phyloP scores from a whole-genome alignment of 2,329 filamentous ascomycete species.

The Talaromyces sp. region DNA sequence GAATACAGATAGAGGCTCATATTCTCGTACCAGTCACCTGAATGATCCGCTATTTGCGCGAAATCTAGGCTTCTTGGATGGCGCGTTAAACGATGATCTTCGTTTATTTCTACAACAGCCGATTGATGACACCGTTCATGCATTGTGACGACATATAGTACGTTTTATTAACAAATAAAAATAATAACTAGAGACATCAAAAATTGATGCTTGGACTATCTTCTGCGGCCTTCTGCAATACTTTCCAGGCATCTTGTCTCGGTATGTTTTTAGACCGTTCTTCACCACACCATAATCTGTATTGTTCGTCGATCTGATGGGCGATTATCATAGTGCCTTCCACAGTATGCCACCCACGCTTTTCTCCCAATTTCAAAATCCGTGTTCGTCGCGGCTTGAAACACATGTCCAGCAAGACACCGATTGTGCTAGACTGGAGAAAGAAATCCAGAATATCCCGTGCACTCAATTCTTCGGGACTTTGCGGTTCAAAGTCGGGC shows the following conservation, averaged over 20 bases:
- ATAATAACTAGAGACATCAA: neutral
- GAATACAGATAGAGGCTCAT: too few relatives aligned
- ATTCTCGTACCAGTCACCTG: neutral
- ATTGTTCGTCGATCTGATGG: slow-evolving; percentile 38
- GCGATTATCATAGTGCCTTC: slow-evolving; percentile 40
- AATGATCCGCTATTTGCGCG: neutral
- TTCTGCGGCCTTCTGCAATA: slow-evolving; percentile 27
- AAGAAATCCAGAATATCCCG: slow-evolving; percentile 23
- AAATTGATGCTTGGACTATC: slow-evolving; percentile 31
- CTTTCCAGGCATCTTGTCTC: slow-evolving; percentile 25
- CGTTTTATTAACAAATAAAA: too few relatives aligned
- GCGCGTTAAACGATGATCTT: neutral
- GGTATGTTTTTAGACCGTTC: slow-evolving; percentile 20
- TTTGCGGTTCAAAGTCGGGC: slow-evolving; percentile 32
- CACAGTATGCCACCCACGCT: slow-evolving; percentile 29
- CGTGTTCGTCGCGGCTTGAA: slow-evolving; percentile 37
- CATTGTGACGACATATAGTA: too few relatives aligned
- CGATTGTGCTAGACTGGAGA: slow-evolving; percentile 20
- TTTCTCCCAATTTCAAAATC: slow-evolving; percentile 28
- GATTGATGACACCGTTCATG: too few relatives aligned
- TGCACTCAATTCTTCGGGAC: slow-evolving; percentile 21
- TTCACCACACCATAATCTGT: slow-evolving; percentile 31
- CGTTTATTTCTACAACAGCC: neutral
- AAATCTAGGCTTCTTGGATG: slow-evolving; percentile 1
- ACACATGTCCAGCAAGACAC: slow-evolving; percentile 39